These are phyloP conservation scores for Cladophialophora yegresii DNA, from an alignment of 2,329 filamentous ascomycete genomes.

Conservation along the genomic window DNA sequence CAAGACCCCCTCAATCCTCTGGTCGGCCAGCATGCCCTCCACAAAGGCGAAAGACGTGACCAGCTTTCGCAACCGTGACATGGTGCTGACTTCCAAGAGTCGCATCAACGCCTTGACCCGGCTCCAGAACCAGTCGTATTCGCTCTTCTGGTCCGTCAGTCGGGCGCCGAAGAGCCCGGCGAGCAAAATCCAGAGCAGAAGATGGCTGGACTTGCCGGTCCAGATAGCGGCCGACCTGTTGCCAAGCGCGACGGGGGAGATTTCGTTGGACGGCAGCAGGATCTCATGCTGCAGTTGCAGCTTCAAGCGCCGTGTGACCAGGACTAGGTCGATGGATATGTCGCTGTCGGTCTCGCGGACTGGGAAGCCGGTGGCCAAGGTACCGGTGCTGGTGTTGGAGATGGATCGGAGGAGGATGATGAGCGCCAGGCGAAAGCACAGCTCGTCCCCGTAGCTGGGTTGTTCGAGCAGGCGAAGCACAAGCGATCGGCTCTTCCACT, in stretches of 20 bases:
- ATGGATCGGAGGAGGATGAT: constrained; percentile 15
- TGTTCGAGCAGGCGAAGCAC: constrained; percentile 10
- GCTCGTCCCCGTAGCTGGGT: constrained; percentile 24
- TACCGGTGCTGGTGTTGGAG: neutral
- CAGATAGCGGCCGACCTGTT: neutral
- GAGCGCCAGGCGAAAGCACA: constrained; percentile 20
- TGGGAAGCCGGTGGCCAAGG: neutral
- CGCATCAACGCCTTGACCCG: constrained; percentile 7
- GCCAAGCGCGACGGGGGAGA: neutral
- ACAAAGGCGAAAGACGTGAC: constrained; percentile 18
- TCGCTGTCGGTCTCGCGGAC: neutral
- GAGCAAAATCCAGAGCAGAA: constrained; percentile 23
- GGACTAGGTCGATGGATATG: neutral
- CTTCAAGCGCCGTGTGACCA: constrained; percentile 11
- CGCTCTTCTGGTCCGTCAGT: neutral
- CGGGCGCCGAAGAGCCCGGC: constrained; percentile 14
- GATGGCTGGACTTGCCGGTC: constrained; percentile 18
- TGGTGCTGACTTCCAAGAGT: constrained; percentile 9
- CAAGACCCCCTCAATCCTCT: neutral
- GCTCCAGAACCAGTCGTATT: constrained; percentile 17
- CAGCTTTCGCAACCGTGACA: constrained; percentile 1
- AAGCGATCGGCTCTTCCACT: constrained; percentile 12
- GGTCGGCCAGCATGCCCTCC: constrained; percentile 18
- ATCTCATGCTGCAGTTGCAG: constrained; percentile 25
- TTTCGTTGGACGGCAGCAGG: constrained; percentile 18